Evolutionary conservation across 768 basidiomycete genomes (phyloP), one percentile per base, ranked within the genome.

Genomic region (Mycena vitilis): DNA sequence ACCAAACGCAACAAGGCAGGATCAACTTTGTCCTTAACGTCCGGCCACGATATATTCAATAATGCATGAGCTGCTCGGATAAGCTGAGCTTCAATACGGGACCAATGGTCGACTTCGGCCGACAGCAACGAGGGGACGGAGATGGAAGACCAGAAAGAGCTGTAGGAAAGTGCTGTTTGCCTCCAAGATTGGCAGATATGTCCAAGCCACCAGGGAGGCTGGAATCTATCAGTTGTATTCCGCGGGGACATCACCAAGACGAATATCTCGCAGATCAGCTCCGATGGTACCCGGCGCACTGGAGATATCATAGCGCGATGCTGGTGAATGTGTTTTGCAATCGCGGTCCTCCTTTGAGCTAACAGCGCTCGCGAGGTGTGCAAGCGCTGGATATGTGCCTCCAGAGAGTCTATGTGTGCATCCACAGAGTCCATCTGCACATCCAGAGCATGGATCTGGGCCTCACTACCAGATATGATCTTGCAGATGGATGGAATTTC

Each of bases 191-290:
- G 40, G 25, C 51, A 62, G 1, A 62, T 18, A 10, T 52, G 60
- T 12, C 49, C 60, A 1, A 62, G 25, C 5, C 11, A 11, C 60
- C 51, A 62, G 16, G 60, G 60, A 12, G 51, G 49, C 13, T 18
- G 30, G 30, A 2, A 30, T 30, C 30, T 30, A 30, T 30, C 30
- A 5, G 30, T 0, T 22, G 22, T 12, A 30, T 30, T 30, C 3
- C 30, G 30, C 30, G 30, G 30, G 30, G 30, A 30, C 30, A 6
- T 12, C 15, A 2, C 10, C 15, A 3, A 30, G 13, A 22, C 0
- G 44, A 63, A 63, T 12, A 63, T 55, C 34, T 54, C 62, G 42
- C 25, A 55, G 18, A 63, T 30, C 34, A 63, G 12, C 20, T 63
- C 62, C 44, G 52, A 11, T 3, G 62, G 62, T 5, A 63, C 20